These are phyloP conservation scores for Amaranthus tricolor DNA, from an alignment of 179 eudicot genomes.

Conservation along the genomic window DNA sequence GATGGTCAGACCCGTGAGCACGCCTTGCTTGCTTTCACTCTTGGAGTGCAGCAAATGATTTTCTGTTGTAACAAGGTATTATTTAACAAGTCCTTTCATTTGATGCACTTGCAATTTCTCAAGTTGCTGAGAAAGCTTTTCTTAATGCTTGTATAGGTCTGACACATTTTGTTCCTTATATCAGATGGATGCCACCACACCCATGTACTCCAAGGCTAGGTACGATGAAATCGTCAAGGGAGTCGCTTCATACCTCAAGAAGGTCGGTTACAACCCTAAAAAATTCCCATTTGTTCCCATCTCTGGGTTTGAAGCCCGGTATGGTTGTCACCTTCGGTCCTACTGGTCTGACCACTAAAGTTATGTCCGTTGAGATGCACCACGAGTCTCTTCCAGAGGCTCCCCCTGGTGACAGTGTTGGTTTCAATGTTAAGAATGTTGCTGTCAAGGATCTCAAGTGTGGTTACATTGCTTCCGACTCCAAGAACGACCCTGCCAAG, in stretches of 20 bases:
- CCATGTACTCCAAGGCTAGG: constrained; percentile 24
- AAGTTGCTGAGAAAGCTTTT: not conserved
- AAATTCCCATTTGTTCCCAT: constrained; percentile 23
- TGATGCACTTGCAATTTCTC: not conserved
- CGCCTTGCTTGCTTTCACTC: constrained; percentile 23
- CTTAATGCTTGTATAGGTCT: not conserved
- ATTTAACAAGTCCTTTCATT: not conserved
- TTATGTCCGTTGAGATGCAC: constrained; percentile 26
- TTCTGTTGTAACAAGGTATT: constrained; percentile 26
- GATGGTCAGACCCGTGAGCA: constrained; percentile 44
- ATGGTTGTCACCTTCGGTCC: constrained; percentile 23
- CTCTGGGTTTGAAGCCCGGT: constrained; percentile 22
- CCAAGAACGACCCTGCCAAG: constrained; percentile 22
- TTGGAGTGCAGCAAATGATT: constrained; percentile 25
- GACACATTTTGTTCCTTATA: not conserved
- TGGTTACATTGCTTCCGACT: constrained; percentile 21
- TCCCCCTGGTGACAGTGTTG: constrained; percentile 22
- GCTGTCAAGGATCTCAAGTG: constrained; percentile 26
- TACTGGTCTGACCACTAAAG: constrained; percentile 22
- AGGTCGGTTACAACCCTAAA: constrained; percentile 26
- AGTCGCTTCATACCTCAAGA: constrained; percentile 22
- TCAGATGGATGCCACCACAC: constrained; percentile 25
- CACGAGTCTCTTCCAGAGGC: constrained; percentile 23
- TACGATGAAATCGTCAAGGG: constrained; percentile 24
- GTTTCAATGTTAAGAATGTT: constrained; percentile 24